Percentiles rank a stretch among this genome's conserved stretches.
phyloP scores from a whole-genome alignment of 768 basidiomycete species.

The Lactifluus pinguis region DNA sequence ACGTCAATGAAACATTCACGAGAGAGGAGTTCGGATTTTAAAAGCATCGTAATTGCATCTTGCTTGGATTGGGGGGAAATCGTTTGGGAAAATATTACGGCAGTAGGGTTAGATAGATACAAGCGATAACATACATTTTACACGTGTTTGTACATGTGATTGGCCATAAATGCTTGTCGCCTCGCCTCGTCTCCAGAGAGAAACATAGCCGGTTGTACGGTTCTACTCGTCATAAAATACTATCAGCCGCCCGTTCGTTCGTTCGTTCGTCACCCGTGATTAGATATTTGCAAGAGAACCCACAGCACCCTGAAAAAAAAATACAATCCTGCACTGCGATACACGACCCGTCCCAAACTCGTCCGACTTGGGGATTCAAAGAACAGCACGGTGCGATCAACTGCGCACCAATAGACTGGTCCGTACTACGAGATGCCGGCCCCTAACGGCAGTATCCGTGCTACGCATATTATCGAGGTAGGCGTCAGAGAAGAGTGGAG shows the following conservation, averaged over 20 bases:
- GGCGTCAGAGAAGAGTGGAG: too few relatives aligned
- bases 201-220: background rate
- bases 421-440: slow-evolving; percentile 10
- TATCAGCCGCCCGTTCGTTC: background rate
- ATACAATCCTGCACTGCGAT: background rate
- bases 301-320: background rate
- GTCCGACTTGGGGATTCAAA: background rate
- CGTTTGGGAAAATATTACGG: background rate
- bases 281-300: background rate
- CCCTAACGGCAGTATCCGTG: slow-evolving; percentile 4
- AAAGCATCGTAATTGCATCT: too few relatives aligned
- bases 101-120: background rate
- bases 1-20: too few relatives aligned
- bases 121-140: background rate
- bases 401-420: background rate
- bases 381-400: background rate
- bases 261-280: background rate
- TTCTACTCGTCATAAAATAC: background rate
- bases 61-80: background rate
- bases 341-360: background rate
- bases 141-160: background rate
- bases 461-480: background rate
- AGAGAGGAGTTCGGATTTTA: too few relatives aligned
- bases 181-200: too few relatives aligned
- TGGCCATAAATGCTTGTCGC: too few relatives aligned